These are phyloP conservation scores for Fusarium sororula DNA, from an alignment of 2,329 filamentous ascomycete genomes.

Conservation along the genomic window DNA sequence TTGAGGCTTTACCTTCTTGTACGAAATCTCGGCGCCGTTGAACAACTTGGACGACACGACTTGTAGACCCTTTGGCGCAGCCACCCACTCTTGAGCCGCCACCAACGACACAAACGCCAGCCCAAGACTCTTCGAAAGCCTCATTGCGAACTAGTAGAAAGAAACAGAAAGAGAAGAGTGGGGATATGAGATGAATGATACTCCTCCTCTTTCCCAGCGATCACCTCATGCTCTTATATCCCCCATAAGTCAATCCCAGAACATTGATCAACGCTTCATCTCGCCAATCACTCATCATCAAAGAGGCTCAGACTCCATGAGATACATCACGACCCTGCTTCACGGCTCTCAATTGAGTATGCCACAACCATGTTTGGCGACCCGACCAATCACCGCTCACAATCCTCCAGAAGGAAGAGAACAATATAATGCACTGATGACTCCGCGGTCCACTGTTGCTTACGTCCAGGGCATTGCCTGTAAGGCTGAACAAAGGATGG, in stretches of 20 bases:
- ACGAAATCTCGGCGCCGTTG: slow-evolving; percentile 32
- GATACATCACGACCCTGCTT: neutral
- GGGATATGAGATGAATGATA: neutral
- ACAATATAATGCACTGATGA: neutral
- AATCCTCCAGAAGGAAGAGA: neutral
- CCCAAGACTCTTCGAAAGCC: neutral
- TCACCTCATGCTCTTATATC: neutral
- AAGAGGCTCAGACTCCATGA: slow-evolving; percentile 1
- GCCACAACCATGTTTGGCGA: slow-evolving; percentile 6
- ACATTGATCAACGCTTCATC: neutral
- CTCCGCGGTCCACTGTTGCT: neutral
- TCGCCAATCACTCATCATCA: neutral
- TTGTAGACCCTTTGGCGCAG: neutral
- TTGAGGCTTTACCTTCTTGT: slow-evolving; percentile 31
- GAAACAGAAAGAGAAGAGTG: neutral
- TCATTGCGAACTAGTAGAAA: neutral
- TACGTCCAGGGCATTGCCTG: neutral
- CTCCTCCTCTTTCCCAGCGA: neutral
- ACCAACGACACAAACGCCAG: neutral
- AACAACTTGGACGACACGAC: slow-evolving; percentile 12
- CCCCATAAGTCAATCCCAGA: neutral
- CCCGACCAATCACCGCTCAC: neutral
- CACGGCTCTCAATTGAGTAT: neutral
- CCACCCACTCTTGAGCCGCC: neutral
- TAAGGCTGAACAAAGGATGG: slow-evolving; percentile 7